These are phyloP conservation scores for Echria macrotheca DNA, from an alignment of 495 filamentous ascomycete genomes.

Conservation along the genomic window DNA sequence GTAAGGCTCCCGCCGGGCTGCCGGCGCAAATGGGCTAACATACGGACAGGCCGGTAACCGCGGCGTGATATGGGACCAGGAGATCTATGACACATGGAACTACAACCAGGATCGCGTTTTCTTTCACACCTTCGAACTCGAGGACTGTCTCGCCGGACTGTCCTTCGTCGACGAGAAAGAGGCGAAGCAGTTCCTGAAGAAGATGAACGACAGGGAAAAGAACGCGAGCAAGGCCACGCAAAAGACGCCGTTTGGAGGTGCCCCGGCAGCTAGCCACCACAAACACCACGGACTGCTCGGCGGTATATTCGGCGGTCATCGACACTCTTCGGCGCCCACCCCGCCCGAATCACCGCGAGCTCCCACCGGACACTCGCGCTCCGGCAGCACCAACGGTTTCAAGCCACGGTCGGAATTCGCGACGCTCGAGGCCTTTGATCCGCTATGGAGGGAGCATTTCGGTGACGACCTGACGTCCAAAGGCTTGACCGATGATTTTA, in stretches of 20 bases:
- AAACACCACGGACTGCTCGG: slow-evolving; percentile 50
- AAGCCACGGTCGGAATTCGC: slow-evolving; percentile 47
- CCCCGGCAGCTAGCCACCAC: slow-evolving; percentile 38
- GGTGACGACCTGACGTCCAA: slow-evolving; percentile 71
- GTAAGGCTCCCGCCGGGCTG: slow-evolving; percentile 44
- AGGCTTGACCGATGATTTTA: slow-evolving; percentile 90
- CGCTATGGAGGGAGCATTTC: slow-evolving; percentile 75
- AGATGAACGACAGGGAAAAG: slow-evolving; percentile 91
- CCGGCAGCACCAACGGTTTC: slow-evolving; percentile 35
- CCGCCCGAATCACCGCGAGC: slow-evolving; percentile 49
- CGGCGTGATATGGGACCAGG: slow-evolving; percentile 97
- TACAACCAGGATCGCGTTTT: slow-evolving; percentile 97
- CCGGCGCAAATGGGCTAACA: slow-evolving; percentile 16
- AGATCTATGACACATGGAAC: slow-evolving; percentile 87
- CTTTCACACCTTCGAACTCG: slow-evolving; percentile 94
- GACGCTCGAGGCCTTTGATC: slow-evolving; percentile 75
- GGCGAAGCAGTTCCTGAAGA: slow-evolving; percentile 88
- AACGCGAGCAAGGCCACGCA: slow-evolving; percentile 80
- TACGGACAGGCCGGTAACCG: slow-evolving; percentile 59
- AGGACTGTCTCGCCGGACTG: slow-evolving; percentile 81
- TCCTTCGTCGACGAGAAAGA: slow-evolving; percentile 96
- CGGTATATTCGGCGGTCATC: slow-evolving; percentile 64
- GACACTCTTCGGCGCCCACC: slow-evolving; percentile 56
- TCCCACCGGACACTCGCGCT: slow-evolving; percentile 46
- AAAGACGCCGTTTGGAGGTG: slow-evolving; percentile 68